These are phyloP conservation scores for Dendrostoma leiphaemia DNA, from an alignment of 2,329 filamentous ascomycete genomes.

Conservation along the genomic window DNA sequence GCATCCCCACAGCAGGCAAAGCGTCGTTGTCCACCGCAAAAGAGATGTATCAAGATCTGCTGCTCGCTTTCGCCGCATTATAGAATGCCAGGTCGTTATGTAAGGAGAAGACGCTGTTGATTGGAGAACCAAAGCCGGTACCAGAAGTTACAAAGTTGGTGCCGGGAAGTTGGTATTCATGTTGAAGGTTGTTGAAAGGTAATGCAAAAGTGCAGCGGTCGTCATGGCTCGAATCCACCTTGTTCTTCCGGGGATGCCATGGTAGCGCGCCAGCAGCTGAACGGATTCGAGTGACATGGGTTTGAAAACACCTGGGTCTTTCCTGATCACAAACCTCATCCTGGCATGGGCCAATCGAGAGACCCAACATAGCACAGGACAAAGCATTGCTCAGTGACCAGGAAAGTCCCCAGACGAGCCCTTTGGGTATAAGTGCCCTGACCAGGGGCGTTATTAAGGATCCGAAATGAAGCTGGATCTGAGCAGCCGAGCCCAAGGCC, in stretches of 20 bases:
- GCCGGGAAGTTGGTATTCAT: conserved; percentile 5
- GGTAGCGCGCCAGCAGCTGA: too few relatives aligned
- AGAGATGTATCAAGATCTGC: background rate
- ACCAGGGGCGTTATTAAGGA: conserved; percentile 10
- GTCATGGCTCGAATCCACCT: too few relatives aligned
- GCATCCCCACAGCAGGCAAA: too few relatives aligned
- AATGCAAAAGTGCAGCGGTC: background rate
- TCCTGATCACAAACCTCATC: too few relatives aligned
- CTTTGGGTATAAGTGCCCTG: conserved; percentile 15
- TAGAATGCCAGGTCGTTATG: background rate
- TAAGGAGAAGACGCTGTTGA: background rate
- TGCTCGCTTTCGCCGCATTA: background rate
- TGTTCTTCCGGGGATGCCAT: background rate
- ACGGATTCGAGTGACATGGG: too few relatives aligned
- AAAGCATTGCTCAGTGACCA: background rate
- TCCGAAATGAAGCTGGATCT: conserved; percentile 1
- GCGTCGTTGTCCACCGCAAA: background rate
- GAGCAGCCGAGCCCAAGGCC: too few relatives aligned
- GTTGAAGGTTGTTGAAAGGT: background rate
- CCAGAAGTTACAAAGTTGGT: conserved; percentile 12
- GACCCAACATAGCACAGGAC: background rate
- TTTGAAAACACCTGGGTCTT: too few relatives aligned
- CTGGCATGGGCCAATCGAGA: too few relatives aligned
- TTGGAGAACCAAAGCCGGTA: conserved; percentile 12
- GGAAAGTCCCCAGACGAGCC: conserved; percentile 7